Evolutionary conservation across 371 early-diverging fungal species (phyloP), one percentile per base, ranked within the genome.

Genomic region (Mucor saturninus): DNA sequence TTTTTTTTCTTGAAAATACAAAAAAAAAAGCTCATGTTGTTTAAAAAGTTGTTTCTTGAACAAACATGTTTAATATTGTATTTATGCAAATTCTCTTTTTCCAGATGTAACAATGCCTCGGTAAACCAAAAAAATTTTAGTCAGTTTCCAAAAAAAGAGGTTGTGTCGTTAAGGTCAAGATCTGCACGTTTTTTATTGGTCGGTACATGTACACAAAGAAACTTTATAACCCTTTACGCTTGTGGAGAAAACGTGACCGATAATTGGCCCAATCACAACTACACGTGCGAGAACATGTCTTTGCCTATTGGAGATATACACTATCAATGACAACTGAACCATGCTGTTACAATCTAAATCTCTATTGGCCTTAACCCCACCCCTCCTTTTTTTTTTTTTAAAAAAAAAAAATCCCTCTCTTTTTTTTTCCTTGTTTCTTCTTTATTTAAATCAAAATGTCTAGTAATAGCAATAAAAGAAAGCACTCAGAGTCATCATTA

Each of bases 231-330:
- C 8, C 35, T 6, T 35, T 8, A 35, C 4, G 8, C 8, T 35
- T 8, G 35, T 35, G 35, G 35, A 35, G 35, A 35, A 21, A 67
- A 67, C 68, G 63, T 67, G 68, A 67, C 63, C 52, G 2, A 15
- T 4, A 28, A 10, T 37, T 10, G 38, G 13, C 13, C 68, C 68
- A 67, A 67, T 67, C 55, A 67, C 49, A 54, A 31, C 31, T 4
- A 58, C 54, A 58, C 59, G 58, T 67, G 68, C 15, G 45, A 49
- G 50, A 43, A n/a, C 50, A 62, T 62, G 39, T 57, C 54, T 43
- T 58, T 38, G 37, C 54, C 53, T 40, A 67, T 54, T 62, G 58
- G 67, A 43, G 49, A 15, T 37, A 58, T n/a, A 37, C 31, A 26
- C 13, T 21, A 46, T 38, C 32, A 38, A 38, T 21, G 48, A 49